Percentiles rank a stretch among this genome's conserved stretches.
phyloP scores from a whole-genome alignment of 352 stramenopile species.

The Phytophthora hybrid region DNA sequence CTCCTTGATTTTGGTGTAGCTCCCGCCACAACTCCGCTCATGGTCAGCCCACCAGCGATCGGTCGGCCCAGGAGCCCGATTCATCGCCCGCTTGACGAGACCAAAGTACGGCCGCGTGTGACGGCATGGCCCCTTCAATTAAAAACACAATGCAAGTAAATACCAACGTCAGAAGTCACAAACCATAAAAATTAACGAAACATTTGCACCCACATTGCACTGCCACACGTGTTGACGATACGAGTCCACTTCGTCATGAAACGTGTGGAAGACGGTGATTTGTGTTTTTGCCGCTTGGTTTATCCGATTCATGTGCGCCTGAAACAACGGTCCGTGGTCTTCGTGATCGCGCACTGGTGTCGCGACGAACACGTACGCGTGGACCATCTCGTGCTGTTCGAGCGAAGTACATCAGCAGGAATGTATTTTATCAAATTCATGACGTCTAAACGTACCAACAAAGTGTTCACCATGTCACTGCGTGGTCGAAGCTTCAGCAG shows the following conservation, averaged over 20 bases:
- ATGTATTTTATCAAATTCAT: not conserved
- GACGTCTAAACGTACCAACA: constrained; percentile 54
- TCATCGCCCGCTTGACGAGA: constrained; percentile 89
- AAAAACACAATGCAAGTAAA: not conserved
- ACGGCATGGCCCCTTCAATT: constrained; percentile 68
- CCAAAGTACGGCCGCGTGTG: constrained; percentile 77
- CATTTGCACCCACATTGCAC: constrained; percentile 64
- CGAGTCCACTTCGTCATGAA: constrained; percentile 90
- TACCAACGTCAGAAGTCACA: not conserved
- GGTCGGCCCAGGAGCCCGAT: constrained; percentile 74
- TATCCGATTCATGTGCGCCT: constrained; percentile 84
- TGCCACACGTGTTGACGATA: constrained; percentile 90
- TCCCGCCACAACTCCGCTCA: constrained; percentile 69
- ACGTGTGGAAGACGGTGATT: constrained; percentile 92
- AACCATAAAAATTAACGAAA: not conserved
- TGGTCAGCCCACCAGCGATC: constrained; percentile 84
- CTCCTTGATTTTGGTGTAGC: constrained; percentile 80
- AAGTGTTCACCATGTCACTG: constrained; percentile 88
- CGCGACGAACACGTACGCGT: constrained; percentile 89
- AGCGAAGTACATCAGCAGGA: not conserved
- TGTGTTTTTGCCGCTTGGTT: constrained; percentile 68
- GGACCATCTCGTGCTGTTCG: constrained; percentile 90
- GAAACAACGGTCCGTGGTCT: constrained; percentile 86
- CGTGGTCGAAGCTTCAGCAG: constrained; percentile 84
- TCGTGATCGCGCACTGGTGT: constrained; percentile 83